Conservation (phyloP, 2,329 filamentous ascomycete species). For the Zymoseptoria passerinii region DNA sequence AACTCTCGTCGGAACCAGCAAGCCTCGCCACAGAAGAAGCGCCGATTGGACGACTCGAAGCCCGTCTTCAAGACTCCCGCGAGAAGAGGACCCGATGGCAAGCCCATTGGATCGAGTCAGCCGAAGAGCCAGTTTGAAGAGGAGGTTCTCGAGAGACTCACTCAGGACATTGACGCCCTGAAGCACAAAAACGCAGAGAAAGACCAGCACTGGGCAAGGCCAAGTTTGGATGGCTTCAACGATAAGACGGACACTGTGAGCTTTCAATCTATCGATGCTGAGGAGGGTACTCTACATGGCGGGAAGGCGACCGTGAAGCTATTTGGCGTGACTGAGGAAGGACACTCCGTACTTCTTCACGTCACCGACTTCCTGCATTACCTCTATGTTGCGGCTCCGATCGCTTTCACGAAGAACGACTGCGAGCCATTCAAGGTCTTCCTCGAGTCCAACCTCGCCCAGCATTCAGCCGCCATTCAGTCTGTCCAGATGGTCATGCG, state of each 20-base stretch:
- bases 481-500: conserved; percentile 74
- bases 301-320: conserved; percentile 75
- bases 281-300: conserved; percentile 75
- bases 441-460: conserved; percentile 70
- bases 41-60: conserved; percentile 62
- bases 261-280: conserved; percentile 92
- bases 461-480: conserved; percentile 65
- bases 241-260: conserved; percentile 60
- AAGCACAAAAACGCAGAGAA: conserved; percentile 84
- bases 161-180: conserved; percentile 79
- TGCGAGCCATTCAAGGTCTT: conserved; percentile 70
- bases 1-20: conserved; percentile 39
- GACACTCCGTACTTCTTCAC: conserved; percentile 88
- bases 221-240: conserved; percentile 52
- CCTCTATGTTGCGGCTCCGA: conserved; percentile 81
- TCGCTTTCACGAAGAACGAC: conserved; percentile 70
- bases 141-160: conserved; percentile 90
- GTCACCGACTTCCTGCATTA: conserved; percentile 96
- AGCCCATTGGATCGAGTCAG: conserved; percentile 60
- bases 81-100: conserved; percentile 40
- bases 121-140: conserved; percentile 87
- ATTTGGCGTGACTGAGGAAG: conserved; percentile 80
- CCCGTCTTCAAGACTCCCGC: conserved; percentile 53
- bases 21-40: conserved; percentile 62
- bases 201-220: conserved; percentile 83